Percentiles rank a stretch among this genome's conserved stretches.
phyloP scores from a whole-genome alignment of 1,139 yeast species.

The Suhomyces bolitotheri region DNA sequence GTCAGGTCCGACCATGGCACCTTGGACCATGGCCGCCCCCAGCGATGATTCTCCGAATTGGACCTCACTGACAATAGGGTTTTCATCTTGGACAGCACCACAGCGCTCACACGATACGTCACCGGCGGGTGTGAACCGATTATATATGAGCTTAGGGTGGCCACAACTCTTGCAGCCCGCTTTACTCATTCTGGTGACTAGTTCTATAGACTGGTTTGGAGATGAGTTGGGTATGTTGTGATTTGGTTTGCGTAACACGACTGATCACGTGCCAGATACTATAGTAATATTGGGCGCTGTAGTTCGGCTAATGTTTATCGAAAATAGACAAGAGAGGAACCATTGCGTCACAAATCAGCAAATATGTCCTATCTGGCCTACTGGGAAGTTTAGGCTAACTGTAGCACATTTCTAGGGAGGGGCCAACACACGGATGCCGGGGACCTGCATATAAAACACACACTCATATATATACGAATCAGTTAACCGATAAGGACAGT shows the following conservation, averaged over 20 bases:
- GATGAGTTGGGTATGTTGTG: neutral
- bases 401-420: too few species aligned
- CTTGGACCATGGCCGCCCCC: constrained; percentile 96
- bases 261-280: neutral
- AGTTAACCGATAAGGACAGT: too few species aligned
- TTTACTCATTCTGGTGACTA: constrained; percentile 15
- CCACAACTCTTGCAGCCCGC: constrained; percentile 37
- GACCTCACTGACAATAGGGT: constrained; percentile 93
- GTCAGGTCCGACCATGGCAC: constrained; percentile 87
- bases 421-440: too few species aligned
- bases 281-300: too few species aligned
- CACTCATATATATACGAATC: too few species aligned
- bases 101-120: constrained; percentile 79
- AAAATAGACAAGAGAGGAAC: too few species aligned
- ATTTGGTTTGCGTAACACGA: neutral
- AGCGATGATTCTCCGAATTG: constrained; percentile 88
- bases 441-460: too few species aligned
- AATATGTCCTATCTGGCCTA: too few species aligned
- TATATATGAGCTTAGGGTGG: constrained; percentile 32
- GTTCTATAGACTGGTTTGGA: neutral
- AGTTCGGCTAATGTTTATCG: too few species aligned
- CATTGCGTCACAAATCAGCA: too few species aligned
- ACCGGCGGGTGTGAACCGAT: constrained; percentile 57
- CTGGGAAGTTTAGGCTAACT: too few species aligned
- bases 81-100: constrained; percentile 87